Evolutionary conservation across 805 yeast species (phyloP), one percentile per base, ranked within the genome.

Genomic region (Candida chauliodis): DNA sequence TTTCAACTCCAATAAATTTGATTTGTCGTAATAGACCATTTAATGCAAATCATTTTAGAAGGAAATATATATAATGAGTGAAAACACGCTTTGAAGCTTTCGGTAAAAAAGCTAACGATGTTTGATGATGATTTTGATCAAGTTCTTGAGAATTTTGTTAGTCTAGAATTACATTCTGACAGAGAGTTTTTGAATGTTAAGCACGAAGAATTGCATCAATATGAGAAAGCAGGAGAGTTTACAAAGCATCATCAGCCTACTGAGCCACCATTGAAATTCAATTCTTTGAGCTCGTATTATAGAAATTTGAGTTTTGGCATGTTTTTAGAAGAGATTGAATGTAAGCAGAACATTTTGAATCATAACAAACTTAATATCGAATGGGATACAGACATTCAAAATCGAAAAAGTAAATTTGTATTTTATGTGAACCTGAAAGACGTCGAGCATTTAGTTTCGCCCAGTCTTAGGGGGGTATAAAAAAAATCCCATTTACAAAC

Each of bases 271-370:
- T 56, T 75, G 36, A 58, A 67, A 1, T 81, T 74, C 48, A 73
- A 73, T 7, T 62, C 73, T 19, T 51, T 81, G 47, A 57, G 64
- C 8, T 67, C 69, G n/a, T 82, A 82, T 51, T 74, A 72, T 51
- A 61, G 71, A 43, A 80, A 78, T 44, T 73, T 79, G 63, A 72
- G 83, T 38, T 73, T 73, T 55, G 79, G 79, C 37, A 53, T 82
- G 38, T 79, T 78, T 43, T 61, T 79, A 26, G 90, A 82, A 51
- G 85, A 82, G 37, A 50, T 55, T 31, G 41, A 51, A 7, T 53
- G 53, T 29, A 65, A 69, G 5, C n/a, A n/a, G n/a, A n/a, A n/a
- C n/a, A 46, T 53, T 18, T 49, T 66, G 13, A 52, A 56, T 2
- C 40, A 58, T 0, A 61, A 69, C 0, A 73, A 75, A 35, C 69